phyloP scores from a whole-genome alignment of 805 yeast genomes.

The Ogataea trehalophila region DNA sequence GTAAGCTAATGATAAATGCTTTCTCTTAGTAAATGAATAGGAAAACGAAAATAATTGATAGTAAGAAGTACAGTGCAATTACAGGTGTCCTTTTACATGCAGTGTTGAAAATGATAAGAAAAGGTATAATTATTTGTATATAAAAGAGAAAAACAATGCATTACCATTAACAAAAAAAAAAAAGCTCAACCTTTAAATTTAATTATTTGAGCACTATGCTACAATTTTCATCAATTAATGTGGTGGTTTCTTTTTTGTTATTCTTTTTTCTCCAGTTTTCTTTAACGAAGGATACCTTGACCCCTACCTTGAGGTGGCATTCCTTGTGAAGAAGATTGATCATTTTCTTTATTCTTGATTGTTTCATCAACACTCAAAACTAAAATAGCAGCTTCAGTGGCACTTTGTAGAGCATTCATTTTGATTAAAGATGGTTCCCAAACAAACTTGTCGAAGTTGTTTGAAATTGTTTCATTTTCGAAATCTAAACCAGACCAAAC shows the following conservation, averaged over 20 bases:
- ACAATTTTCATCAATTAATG: not conserved
- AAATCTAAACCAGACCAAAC: conserved; percentile 92
- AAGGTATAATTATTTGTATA: too few relatives aligned
- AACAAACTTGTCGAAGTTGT: conserved; percentile 79
- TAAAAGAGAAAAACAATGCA: too few relatives aligned
- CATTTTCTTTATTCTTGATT: conserved; percentile 64
- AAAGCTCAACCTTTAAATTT: too few relatives aligned
- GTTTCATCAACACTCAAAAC: conserved; percentile 97
- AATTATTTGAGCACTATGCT: too few relatives aligned
- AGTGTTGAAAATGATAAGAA: too few relatives aligned
- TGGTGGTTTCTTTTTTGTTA: not conserved
- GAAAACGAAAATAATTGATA: too few relatives aligned
- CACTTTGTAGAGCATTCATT: conserved; percentile 88
- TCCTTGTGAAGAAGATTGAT: conserved; percentile 31
- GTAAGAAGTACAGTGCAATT: too few relatives aligned
- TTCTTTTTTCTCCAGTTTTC: not conserved
- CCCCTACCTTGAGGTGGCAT: conserved; percentile 44
- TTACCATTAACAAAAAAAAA: too few relatives aligned
- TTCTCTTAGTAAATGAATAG: too few relatives aligned
- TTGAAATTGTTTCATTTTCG: conserved; percentile 72
- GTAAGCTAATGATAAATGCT: too few relatives aligned
- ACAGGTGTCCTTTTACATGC: too few relatives aligned
- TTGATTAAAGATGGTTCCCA: conserved; percentile 99
- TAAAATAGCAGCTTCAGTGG: conserved; percentile 93
- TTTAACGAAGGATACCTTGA: conserved; percentile 54